Base-by-base conservation (phyloP, 1,139 yeast genomes). In the Geotrichum klebahnii region DNA sequence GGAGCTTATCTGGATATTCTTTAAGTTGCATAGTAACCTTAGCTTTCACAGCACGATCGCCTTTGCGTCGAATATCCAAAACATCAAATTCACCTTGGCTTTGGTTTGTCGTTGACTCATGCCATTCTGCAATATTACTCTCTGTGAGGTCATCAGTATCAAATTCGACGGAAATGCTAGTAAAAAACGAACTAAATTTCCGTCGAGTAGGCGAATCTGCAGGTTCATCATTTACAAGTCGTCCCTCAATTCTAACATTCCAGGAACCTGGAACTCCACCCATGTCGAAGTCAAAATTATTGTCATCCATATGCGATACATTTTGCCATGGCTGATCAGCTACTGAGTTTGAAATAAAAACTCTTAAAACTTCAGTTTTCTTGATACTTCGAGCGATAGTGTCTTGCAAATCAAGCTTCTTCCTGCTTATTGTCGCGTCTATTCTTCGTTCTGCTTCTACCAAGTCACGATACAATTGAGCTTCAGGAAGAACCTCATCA, bases 271-370 rank as follows among this genome's bases (percentile, higher is more conserved):
- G 52, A 52, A 65, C 52, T 43, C 60, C 56, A 53, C 65, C 60
- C 53, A 63, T 57, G 53, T 60, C 63, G 59, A 64, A 60, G 53
- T 61, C 66, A 58, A 66, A 65, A 48, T 71, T 74, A 35, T 41
- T 38, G 47, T 73, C 73, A 37, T 67, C 68, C n/a, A 60, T 48
- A 5, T 58, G 59, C 2, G 61, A 48, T 34, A 61, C 67, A 22
- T 57, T 59, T 51, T 90, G 97, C 98, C 98, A 92, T 42, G 94
- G 88, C 69, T 92, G 97, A 65, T 87, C 86, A 55, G 82, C 85
- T 39, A 84, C 75, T 2, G 88, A 83, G 65, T 87, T 89, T 61
- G 92, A 88, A 29, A 94, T 73, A 64, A 84, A 92, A 22, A 92
- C 78, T 53, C 98, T 78, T 61, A 92, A 74, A 78, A 55, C 79